phyloP scores from a whole-genome alignment of 768 basidiomycete species.

The Mycena olivaceomarginata region DNA sequence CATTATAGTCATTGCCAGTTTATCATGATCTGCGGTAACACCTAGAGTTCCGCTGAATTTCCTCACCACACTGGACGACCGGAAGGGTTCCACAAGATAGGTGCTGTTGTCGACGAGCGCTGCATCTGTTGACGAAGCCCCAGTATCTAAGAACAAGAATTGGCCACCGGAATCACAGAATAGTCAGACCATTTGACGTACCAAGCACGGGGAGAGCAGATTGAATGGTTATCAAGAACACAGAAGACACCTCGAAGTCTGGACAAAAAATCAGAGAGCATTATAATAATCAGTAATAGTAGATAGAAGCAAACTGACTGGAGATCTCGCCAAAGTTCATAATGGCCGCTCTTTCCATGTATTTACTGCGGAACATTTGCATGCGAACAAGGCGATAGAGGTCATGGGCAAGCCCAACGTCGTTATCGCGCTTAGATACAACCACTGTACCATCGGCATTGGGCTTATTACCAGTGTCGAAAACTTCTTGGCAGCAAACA shows the following conservation, averaged over 20 bases:
- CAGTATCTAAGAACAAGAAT: too few relatives aligned
- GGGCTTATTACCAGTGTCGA: constrained; percentile 10
- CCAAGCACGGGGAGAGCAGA: not conserved
- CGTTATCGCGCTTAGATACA: not conserved
- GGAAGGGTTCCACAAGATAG: constrained; percentile 15
- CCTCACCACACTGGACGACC: constrained; percentile 2
- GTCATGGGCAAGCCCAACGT: not conserved
- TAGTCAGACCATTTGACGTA: too few relatives aligned
- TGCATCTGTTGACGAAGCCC: not conserved
- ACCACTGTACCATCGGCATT: not conserved
- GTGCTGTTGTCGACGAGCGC: not conserved
- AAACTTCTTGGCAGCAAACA: constrained; percentile 10
- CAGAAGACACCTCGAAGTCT: constrained; percentile 17
- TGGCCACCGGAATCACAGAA: too few relatives aligned
- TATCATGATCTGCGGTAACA: not conserved
- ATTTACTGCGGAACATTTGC: not conserved
- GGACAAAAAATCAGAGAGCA: not conserved
- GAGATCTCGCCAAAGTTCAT: constrained; percentile 3
- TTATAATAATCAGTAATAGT: too few relatives aligned
- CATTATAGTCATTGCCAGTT: constrained; percentile 4
- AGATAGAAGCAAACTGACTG: not conserved
- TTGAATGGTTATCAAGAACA: not conserved
- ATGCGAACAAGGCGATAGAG: not conserved
- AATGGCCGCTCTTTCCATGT: not conserved
- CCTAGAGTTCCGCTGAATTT: constrained; percentile 20